Evolutionary conservation across 768 basidiomycete genomes (phyloP).

Genomic region (Mycena vulgaris): DNA sequence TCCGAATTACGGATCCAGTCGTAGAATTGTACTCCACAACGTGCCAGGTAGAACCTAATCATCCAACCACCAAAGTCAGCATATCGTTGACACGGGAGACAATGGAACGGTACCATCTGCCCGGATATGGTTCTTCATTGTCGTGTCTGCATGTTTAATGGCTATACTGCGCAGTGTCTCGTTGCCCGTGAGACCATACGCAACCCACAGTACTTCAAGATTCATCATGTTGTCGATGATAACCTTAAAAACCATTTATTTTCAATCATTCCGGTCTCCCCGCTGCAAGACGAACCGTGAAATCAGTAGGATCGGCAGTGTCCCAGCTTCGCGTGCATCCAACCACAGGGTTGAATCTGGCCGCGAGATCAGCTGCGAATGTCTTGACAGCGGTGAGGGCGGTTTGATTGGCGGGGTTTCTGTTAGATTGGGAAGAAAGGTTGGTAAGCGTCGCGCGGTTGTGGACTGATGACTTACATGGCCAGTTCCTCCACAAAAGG

Average conservation of each 20-base stretch:
- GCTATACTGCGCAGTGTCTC: conserved; percentile 67
- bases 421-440: conserved; percentile 41
- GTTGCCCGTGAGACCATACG: conserved; percentile 72
- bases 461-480: conserved; percentile 59
- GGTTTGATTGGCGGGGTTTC: conserved; percentile 71
- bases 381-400: conserved; percentile 68
- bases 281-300: conserved; percentile 58
- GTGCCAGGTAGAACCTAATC: conserved; percentile 68
- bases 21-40: conserved; percentile 78
- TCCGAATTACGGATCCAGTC: conserved; percentile 72
- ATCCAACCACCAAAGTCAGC: background rate
- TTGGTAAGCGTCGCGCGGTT: background rate
- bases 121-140: conserved; percentile 77
- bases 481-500: conserved; percentile 75
- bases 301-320: conserved; percentile 69
- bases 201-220: conserved; percentile 75
- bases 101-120: conserved; percentile 64
- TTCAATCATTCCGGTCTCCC: conserved; percentile 36
- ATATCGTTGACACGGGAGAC: background rate
- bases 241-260: conserved; percentile 55
- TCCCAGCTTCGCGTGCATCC: conserved; percentile 83
- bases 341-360: conserved; percentile 70
- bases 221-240: conserved; percentile 91
- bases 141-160: conserved; percentile 75
- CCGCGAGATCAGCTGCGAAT: conserved; percentile 72